A percentile compares a stretch with the other conserved stretches of the same genome.
phyloP scores from a whole-genome alignment of 176 grass and related monocot species.

The Carex kokanica region DNA sequence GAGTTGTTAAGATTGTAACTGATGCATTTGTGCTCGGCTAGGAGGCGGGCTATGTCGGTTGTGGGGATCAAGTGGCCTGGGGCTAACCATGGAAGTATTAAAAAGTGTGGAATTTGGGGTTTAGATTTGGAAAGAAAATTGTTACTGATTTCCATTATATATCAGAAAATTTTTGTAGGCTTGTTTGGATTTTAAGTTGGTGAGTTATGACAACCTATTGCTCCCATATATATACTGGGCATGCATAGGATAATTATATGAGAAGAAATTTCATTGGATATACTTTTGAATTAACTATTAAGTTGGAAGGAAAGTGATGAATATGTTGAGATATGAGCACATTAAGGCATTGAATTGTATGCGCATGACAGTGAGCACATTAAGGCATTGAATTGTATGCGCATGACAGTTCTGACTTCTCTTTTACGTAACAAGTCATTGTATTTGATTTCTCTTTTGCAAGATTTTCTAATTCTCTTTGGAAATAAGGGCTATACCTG shows the following conservation, averaged over 20 bases:
- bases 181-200: background rate
- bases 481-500: no score
- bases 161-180: background rate
- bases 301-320: background rate
- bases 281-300: no score
- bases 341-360: no score
- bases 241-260: background rate
- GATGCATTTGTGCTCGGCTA: slow-evolving; percentile 40
- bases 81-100: slow-evolving; percentile 55
- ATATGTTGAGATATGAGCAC: no score
- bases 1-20: slow-evolving; percentile 56
- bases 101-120: slow-evolving; percentile 34
- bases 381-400: no score
- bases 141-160: slow-evolving; percentile 5
- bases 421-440: background rate
- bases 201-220: background rate
- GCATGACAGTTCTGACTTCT: background rate
- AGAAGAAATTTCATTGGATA: background rate
- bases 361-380: no score
- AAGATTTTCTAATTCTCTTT: no score
- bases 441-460: background rate
- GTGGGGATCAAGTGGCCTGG: slow-evolving; percentile 51
- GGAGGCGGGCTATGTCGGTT: slow-evolving; percentile 54
- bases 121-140: background rate
- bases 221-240: background rate